Conservation (phyloP, 768 basidiomycete genomes). For the Chalciporus chontae region DNA sequence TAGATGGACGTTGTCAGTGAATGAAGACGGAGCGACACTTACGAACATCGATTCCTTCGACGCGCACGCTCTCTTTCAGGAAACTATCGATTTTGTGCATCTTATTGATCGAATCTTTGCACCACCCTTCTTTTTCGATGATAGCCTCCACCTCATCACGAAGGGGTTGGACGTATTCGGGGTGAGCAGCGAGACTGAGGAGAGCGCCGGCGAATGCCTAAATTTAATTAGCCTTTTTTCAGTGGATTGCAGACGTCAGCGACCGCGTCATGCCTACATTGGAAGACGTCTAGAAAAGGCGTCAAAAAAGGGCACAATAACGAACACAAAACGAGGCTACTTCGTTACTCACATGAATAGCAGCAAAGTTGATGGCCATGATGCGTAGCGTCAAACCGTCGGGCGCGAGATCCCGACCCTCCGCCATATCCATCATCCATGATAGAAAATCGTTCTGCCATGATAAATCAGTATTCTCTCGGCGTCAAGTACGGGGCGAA, state of each 20-base stretch:
- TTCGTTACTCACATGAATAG: constrained; percentile 18
- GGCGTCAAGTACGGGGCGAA: background rate
- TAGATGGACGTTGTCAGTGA: no score
- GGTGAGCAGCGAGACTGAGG: background rate
- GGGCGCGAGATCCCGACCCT: constrained; percentile 7
- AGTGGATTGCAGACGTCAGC: no score
- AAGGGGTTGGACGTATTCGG: constrained; percentile 17
- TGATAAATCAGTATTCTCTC: background rate
- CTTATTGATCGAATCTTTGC: constrained; percentile 17
- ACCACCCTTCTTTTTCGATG: constrained; percentile 22
- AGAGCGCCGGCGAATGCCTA: background rate
- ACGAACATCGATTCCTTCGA: constrained; percentile 18
- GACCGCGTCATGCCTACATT: background rate
- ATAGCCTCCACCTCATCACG: constrained; percentile 35
- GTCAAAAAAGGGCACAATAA: no score
- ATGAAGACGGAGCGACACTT: background rate
- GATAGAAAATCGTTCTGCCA: constrained; percentile 30
- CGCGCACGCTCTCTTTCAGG: constrained; percentile 32
- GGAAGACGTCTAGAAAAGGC: background rate
- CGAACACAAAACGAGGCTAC: no score
- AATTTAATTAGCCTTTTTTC: no score
- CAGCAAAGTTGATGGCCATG: constrained; percentile 12
- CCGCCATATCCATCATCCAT: constrained; percentile 27
- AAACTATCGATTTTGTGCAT: constrained; percentile 39
- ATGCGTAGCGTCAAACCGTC: constrained; percentile 20